Conservation (phyloP, 2,329 filamentous ascomycete genomes). For the Fusarium heterosporum region DNA sequence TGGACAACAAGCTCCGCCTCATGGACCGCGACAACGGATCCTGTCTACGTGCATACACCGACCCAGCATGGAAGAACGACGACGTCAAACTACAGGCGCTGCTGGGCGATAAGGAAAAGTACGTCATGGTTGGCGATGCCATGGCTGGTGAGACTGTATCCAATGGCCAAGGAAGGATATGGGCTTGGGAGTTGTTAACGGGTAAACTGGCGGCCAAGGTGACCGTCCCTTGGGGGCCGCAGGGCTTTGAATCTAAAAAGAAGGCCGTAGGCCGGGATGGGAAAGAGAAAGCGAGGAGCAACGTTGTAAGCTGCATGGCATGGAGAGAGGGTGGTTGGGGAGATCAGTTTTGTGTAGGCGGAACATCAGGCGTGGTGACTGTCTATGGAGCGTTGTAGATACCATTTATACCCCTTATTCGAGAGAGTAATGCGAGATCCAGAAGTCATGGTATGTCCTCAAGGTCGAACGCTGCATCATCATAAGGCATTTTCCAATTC, state of each 20-base stretch:
- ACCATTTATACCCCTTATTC: slow-evolving; percentile 24
- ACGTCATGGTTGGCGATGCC: slow-evolving; percentile 86
- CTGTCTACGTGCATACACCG: slow-evolving; percentile 77
- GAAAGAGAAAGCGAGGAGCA: slow-evolving; percentile 68
- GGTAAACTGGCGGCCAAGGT: slow-evolving; percentile 76
- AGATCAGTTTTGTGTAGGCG: slow-evolving; percentile 73
- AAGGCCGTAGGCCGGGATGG: slow-evolving; percentile 69
- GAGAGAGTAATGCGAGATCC: not conserved
- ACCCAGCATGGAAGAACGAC: slow-evolving; percentile 69
- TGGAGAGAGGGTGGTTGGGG: slow-evolving; percentile 73
- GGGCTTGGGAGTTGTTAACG: slow-evolving; percentile 86
- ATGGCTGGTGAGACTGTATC: slow-evolving; percentile 51
- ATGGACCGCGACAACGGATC: slow-evolving; percentile 83
- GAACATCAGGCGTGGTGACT: slow-evolving; percentile 73
- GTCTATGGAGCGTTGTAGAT: slow-evolving; percentile 63
- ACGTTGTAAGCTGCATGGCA: slow-evolving; percentile 71
- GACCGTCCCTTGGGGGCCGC: slow-evolving; percentile 66
- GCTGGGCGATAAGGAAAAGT: slow-evolving; percentile 79
- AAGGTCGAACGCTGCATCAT: slow-evolving; percentile 17
- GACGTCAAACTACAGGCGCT: slow-evolving; percentile 80
- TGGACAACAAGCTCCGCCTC: slow-evolving; percentile 82
- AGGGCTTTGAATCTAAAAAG: slow-evolving; percentile 61
- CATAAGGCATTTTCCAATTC: slow-evolving; percentile 31
- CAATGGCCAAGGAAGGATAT: slow-evolving; percentile 69
- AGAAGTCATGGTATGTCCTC: slow-evolving; percentile 10